Conservation (phyloP, 208 protist genomes). For the Trypanosoma avium region DNA sequence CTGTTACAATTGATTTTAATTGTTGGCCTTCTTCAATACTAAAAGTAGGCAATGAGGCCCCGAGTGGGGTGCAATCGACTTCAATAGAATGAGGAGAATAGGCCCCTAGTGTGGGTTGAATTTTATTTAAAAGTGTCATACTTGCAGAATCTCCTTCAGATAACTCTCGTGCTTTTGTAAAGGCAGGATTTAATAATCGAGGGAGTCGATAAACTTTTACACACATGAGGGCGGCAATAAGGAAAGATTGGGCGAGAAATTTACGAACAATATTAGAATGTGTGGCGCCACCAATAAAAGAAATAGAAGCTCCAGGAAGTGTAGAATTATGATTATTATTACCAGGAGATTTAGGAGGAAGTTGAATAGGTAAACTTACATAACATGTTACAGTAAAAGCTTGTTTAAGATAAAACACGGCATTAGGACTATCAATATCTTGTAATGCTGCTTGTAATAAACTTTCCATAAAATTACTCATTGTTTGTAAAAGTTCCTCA, state of each 20-base stretch:
- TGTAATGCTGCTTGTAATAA: conserved; percentile 68
- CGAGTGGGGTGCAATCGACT: conserved; percentile 49
- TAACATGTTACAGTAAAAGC: conserved; percentile 73
- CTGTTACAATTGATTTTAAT: conserved; percentile 52
- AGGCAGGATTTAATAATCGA: conserved; percentile 65
- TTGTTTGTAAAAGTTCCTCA: conserved; percentile 57
- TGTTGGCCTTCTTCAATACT: conserved; percentile 42
- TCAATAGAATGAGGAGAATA: conserved; percentile 79
- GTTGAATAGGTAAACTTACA: conserved; percentile 62
- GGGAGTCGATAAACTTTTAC: conserved; percentile 90
- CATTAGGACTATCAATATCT: conserved; percentile 72
- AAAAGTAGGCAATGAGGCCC: conserved; percentile 45
- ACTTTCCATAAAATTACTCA: conserved; percentile 77
- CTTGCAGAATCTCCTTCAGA: conserved; percentile 37
- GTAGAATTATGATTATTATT: conserved; percentile 3
- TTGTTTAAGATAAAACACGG: conserved; percentile 81
- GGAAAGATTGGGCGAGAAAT: conserved; percentile 65
- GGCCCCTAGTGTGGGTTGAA: conserved; percentile 55
- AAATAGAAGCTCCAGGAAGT: background rate
- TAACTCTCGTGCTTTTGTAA: conserved; percentile 71
- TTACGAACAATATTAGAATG: conserved; percentile 24
- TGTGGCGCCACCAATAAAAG: background rate
- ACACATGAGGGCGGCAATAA: conserved; percentile 71
- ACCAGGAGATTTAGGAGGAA: background rate
- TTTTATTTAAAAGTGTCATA: conserved; percentile 52